Conservation (phyloP, 306 rosid species). For the Lotus japonicus region DNA sequence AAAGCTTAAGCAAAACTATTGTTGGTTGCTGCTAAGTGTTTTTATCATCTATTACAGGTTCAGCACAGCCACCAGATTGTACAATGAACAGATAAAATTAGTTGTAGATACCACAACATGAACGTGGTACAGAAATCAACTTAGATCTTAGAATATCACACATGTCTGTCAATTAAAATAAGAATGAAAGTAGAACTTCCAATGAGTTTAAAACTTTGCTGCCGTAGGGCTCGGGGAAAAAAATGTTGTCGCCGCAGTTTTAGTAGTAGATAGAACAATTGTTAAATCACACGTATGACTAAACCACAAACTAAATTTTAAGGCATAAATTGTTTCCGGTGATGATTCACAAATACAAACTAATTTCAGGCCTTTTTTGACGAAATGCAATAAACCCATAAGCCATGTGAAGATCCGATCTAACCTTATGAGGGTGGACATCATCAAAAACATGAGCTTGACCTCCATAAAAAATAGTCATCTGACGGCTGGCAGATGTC, state of each 20-base stretch:
- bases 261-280: background rate
- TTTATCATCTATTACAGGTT: constrained; percentile 8
- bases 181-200: background rate
- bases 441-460: constrained; percentile 98
- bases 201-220: background rate
- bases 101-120: constrained; percentile 5
- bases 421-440: constrained; percentile 93
- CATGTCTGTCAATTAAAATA: background rate
- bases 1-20: background rate
- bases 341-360: constrained; percentile 6
- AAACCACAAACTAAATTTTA: background rate
- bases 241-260: background rate
- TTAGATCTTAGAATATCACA: background rate
- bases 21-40: background rate
- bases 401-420: constrained; percentile 11
- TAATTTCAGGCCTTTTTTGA: background rate
- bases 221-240: background rate
- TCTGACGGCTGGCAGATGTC: constrained; percentile 66
- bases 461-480: constrained; percentile 98
- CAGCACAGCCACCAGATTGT: background rate
- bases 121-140: background rate
- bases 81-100: background rate
- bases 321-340: background rate
- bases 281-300: background rate
- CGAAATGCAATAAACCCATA: background rate